A percentile compares a stretch with the other conserved stretches of the same genome.
Evolutionary conservation across 306 rosid species (phyloP).

Genomic region (Calophaca sinica): DNA sequence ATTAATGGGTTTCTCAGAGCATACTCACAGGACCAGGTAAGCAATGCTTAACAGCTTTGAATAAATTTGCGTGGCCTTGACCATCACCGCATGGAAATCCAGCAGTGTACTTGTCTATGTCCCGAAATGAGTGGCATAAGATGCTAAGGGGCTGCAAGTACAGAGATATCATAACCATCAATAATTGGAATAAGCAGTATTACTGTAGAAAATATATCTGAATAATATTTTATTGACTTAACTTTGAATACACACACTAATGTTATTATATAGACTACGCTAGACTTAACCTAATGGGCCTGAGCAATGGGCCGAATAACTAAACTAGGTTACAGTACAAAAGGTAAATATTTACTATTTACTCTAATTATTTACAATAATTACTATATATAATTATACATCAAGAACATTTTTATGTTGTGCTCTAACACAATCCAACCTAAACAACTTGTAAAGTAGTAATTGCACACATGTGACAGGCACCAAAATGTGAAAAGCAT

Average conservation of each 20-base stretch:
- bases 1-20: slow-evolving; percentile 26
- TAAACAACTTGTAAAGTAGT: slow-evolving; percentile 28
- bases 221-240: too few relatives aligned
- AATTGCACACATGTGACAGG: slow-evolving; percentile 24
- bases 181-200: slow-evolving; percentile 19
- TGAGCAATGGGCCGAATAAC: too few relatives aligned
- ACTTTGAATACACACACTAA: too few relatives aligned
- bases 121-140: slow-evolving; percentile 91
- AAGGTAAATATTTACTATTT: too few relatives aligned
- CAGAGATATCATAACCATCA: slow-evolving; percentile 27
- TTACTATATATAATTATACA: neutral
- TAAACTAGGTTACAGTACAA: too few relatives aligned
- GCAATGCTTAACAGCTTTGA: slow-evolving; percentile 83
- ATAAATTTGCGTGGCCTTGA: slow-evolving; percentile 83
- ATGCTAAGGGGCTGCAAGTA: slow-evolving; percentile 88
- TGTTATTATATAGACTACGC: too few relatives aligned
- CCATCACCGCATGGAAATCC: slow-evolving; percentile 93
- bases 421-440: slow-evolving; percentile 19
- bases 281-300: too few relatives aligned
- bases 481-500: neutral
- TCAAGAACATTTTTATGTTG: slow-evolving; percentile 1
- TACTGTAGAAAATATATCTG: too few relatives aligned
- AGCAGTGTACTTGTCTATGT: slow-evolving; percentile 81
- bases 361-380: too few relatives aligned
- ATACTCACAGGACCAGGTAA: slow-evolving; percentile 97